A percentile compares a stretch with the other conserved stretches of the same genome.
Evolutionary conservation across 306 rosid genomes (phyloP).

Genomic region (Casuarina glauca): DNA sequence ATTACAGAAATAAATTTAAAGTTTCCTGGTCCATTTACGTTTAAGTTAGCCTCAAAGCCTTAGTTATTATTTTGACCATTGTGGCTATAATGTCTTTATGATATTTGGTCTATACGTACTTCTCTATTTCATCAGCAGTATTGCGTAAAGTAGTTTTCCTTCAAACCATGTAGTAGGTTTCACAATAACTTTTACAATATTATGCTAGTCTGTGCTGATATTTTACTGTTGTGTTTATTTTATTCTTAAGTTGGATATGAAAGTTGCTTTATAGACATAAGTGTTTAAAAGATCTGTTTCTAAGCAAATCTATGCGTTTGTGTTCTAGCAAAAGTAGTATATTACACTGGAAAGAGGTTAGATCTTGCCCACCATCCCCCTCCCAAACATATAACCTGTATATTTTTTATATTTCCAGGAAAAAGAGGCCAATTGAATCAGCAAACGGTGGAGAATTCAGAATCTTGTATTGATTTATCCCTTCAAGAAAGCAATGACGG

Average conservation of each 20-base stretch:
- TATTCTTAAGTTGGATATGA: not conserved
- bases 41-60: not conserved
- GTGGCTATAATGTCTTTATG: not conserved
- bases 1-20: constrained; percentile 13
- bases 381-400: constrained; percentile 3
- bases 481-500: constrained; percentile 34
- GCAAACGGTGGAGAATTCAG: constrained; percentile 25
- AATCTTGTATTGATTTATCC: constrained; percentile 39
- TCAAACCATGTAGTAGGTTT: not conserved
- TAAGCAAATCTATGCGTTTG: not conserved
- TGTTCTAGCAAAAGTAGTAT: not conserved
- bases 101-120: not conserved
- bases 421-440: constrained; percentile 18
- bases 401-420: constrained; percentile 42
- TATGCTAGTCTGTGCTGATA: not conserved
- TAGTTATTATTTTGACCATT: not conserved
- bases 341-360: not conserved
- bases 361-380: not conserved
- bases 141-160: not conserved
- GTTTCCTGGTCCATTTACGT: constrained; percentile 25
- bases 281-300: not conserved
- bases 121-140: not conserved
- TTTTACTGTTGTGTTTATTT: not conserved
- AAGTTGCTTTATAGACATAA: not conserved
- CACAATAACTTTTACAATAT: not conserved